phyloP scores from a whole-genome alignment of 73 alveolate genomes.

The Strombidium stylifer region DNA sequence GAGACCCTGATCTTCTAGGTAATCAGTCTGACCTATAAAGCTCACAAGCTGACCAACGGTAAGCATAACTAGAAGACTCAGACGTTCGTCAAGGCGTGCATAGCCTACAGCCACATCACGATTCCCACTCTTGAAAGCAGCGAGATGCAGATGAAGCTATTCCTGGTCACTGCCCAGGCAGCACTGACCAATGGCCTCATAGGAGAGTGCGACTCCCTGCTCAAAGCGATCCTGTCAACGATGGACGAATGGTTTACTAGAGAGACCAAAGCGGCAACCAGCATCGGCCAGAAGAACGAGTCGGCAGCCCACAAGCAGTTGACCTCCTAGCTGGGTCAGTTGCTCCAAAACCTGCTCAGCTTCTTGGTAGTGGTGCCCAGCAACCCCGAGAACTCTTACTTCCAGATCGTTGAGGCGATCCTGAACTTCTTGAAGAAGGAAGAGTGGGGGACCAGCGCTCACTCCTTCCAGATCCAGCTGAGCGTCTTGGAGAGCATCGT shows the following conservation, averaged over 20 bases:
- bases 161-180: conserved; percentile 75
- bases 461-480: conserved; percentile 39
- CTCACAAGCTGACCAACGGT: conserved; percentile 80
- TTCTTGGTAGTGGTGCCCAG: conserved; percentile 81
- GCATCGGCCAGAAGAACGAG: conserved; percentile 17
- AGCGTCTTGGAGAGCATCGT: conserved; percentile 54
- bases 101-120: conserved; percentile 91
- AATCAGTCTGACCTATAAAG: conserved; percentile 75
- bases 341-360: conserved; percentile 57
- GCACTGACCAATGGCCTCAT: conserved; percentile 82
- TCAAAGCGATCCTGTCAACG: conserved; percentile 68
- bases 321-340: background rate
- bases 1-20: conserved; percentile 80
- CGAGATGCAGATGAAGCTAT: conserved; percentile 73
- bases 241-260: conserved; percentile 56
- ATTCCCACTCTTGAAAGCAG: conserved; percentile 83
- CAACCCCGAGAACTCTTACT: conserved; percentile 78
- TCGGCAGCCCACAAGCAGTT: too few relatives aligned
- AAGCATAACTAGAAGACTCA: conserved; percentile 80
- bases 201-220: conserved; percentile 84
- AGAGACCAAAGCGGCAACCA: too few relatives aligned
- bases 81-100: conserved; percentile 89
- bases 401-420: conserved; percentile 79
- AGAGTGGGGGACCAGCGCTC: conserved; percentile 58
- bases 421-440: conserved; percentile 55